These are phyloP conservation scores for Ophiostoma perfectum DNA, from an alignment of 2,329 filamentous ascomycete genomes.

Conservation along the genomic window DNA sequence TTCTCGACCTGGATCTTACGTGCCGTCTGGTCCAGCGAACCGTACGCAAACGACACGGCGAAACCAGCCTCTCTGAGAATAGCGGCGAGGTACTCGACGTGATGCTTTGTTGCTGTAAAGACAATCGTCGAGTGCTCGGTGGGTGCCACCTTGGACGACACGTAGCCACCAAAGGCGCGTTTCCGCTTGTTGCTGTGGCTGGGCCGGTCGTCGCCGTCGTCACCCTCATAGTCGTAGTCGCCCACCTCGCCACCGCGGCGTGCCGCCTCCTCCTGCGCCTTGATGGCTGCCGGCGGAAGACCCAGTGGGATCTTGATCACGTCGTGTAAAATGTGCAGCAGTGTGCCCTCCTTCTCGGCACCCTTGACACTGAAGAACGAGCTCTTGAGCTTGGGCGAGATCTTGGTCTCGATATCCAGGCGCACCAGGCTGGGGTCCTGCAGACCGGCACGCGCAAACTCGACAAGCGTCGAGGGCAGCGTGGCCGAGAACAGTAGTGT, in stretches of 20 bases:
- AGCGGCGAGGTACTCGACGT: slow-evolving; percentile 85
- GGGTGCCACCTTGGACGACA: slow-evolving; percentile 61
- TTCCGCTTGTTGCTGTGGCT: slow-evolving; percentile 58
- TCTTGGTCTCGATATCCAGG: slow-evolving; percentile 88
- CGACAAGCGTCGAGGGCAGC: slow-evolving; percentile 85
- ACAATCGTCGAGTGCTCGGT: slow-evolving; percentile 91
- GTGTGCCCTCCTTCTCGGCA: slow-evolving; percentile 85
- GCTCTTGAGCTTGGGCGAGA: slow-evolving; percentile 91
- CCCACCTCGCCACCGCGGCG: slow-evolving; percentile 7
- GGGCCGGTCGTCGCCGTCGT: not conserved
- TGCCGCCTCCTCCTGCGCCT: slow-evolving; percentile 29
- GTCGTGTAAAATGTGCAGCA: slow-evolving; percentile 83
- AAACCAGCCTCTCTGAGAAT: slow-evolving; percentile 80
- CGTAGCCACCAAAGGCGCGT: slow-evolving; percentile 57
- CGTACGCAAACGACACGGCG: slow-evolving; percentile 89
- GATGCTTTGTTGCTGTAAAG: slow-evolving; percentile 92
- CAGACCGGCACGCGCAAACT: slow-evolving; percentile 88
- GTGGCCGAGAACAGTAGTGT: slow-evolving; percentile 95
- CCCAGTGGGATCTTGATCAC: slow-evolving; percentile 84
- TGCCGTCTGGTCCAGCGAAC: slow-evolving; percentile 87
- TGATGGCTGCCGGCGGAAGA: slow-evolving; percentile 49
- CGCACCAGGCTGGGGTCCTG: slow-evolving; percentile 88
- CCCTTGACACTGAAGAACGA: slow-evolving; percentile 93
- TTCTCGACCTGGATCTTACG: slow-evolving; percentile 87
- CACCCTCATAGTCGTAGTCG: not conserved